A percentile compares a stretch with the other conserved stretches of the same genome.
Evolutionary conservation across 805 yeast species (phyloP).

Genomic region (Saturnispora halmiae): DNA sequence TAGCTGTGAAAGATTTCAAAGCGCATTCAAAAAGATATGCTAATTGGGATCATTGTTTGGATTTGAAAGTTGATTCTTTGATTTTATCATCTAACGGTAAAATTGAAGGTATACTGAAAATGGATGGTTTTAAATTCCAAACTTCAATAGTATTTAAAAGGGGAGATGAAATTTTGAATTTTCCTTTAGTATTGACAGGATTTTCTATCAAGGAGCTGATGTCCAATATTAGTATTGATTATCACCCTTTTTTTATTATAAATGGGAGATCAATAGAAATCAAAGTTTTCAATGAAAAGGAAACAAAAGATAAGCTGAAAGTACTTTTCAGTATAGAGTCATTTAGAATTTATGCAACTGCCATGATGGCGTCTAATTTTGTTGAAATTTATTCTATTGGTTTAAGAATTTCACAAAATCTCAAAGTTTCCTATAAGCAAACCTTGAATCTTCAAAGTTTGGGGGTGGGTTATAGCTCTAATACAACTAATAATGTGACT

Average conservation of each 20-base stretch:
- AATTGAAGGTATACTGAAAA: constrained; percentile 57
- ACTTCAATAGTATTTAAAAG: constrained; percentile 67
- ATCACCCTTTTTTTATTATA: constrained; percentile 70
- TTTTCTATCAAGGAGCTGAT: constrained; percentile 48
- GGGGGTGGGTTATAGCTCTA: too few relatives aligned
- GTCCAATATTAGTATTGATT: constrained; percentile 66
- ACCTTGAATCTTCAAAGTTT: constrained; percentile 44
- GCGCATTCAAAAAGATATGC: constrained; percentile 55
- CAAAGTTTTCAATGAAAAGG: constrained; percentile 57
- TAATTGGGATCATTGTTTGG: constrained; percentile 63
- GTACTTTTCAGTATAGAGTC: constrained; percentile 42
- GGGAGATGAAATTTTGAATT: constrained; percentile 32
- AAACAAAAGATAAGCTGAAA: constrained; percentile 47
- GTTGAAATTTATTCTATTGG: constrained; percentile 69
- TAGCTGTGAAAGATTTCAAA: constrained; percentile 57
- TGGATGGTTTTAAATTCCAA: constrained; percentile 43
- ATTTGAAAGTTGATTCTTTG: constrained; percentile 48
- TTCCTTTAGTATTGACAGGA: constrained; percentile 62
- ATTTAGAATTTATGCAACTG: constrained; percentile 60
- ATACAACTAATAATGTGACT: background rate
- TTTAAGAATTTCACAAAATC: constrained; percentile 64
- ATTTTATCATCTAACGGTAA: constrained; percentile 61
- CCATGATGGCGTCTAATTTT: constrained; percentile 76
- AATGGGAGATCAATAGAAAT: constrained; percentile 39
- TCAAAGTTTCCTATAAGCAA: constrained; percentile 61